Conservation (phyloP, 306 rosid genomes). For the Malus orientalis region DNA sequence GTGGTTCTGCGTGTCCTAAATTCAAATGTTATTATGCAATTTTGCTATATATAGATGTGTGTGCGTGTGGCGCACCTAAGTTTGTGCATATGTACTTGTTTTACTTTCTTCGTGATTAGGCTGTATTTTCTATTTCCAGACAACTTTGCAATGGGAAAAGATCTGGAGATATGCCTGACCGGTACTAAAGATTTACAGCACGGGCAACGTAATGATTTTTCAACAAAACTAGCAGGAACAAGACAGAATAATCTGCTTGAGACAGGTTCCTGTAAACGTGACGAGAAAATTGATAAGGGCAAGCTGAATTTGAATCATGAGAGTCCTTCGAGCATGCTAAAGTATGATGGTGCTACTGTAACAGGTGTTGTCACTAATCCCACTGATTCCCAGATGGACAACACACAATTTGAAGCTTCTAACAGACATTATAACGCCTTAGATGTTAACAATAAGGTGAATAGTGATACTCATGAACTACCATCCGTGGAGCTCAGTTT, state of each 20-base stretch:
- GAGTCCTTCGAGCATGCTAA: slow-evolving; percentile 41
- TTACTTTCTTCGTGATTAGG: background rate
- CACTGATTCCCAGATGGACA: slow-evolving; percentile 38
- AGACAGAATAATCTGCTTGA: slow-evolving; percentile 31
- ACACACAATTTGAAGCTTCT: slow-evolving; percentile 38
- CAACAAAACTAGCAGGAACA: slow-evolving; percentile 37
- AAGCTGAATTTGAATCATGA: slow-evolving; percentile 35
- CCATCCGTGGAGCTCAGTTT: slow-evolving; percentile 66
- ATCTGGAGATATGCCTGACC: slow-evolving; percentile 23
- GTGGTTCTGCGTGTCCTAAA: background rate
- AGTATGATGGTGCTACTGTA: slow-evolving; percentile 33
- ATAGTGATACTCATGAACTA: slow-evolving; percentile 30
- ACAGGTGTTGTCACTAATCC: slow-evolving; percentile 39
- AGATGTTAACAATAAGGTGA: slow-evolving; percentile 35
- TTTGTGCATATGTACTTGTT: background rate
- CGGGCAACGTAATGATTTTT: slow-evolving; percentile 28
- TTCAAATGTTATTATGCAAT: background rate
- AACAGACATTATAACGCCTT: slow-evolving; percentile 32
- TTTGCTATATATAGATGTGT: background rate
- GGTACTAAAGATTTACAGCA: slow-evolving; percentile 32
- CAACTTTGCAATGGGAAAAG: slow-evolving; percentile 23
- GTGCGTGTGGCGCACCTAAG: background rate
- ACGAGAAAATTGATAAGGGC: slow-evolving; percentile 43
- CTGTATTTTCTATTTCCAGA: slow-evolving; percentile 31
- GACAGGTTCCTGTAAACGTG: slow-evolving; percentile 40